Evolutionary conservation across 1,139 yeast genomes (phyloP), one percentile per base, ranked within the genome.

Genomic region (Hyphopichia wangnamkhiaoensis): DNA sequence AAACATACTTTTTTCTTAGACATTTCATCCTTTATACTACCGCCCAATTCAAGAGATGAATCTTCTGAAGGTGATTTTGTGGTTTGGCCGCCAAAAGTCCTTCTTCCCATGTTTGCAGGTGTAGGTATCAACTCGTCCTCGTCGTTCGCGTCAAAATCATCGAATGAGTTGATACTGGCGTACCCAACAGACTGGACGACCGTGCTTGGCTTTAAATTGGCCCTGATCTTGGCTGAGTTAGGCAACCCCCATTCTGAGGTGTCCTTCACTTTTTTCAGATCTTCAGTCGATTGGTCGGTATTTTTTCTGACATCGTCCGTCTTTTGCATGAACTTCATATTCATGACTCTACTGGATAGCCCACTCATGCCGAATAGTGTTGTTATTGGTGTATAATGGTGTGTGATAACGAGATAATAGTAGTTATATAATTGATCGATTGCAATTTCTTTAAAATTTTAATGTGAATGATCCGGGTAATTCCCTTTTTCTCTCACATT

Each of bases 291-390:
- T 35, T 62, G 58, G 33, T 61, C 56, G 32, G 58, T 65, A 38
- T 60, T 63, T 39, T 60, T 64, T 37, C 53, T 41, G 27, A 40
- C 33, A 26, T 45, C 50, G n/a, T 52, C 61, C 3, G 65, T 56
- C 35, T 57, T 62, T 42, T 63, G 67, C 78, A 72, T 72, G 75
- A 72, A 72, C 73, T 84, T 84, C 91, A 84, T 84, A 72, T 80
- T 82, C 76, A 80, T 65, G 51, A 84, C 82, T 50, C 84, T 70
- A 49, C 75, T 73, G n/a, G 89, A 82, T 49, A 82, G 68, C 27
- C 68, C 63, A 47, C 76, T 63, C 67, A 73, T 74, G 26, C 16
- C 29, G 28, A 18, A 9, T 14, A 33, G n/a, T 14, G 27, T 15
- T 26, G 12, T 10, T n/a, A 15, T 26, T 21, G 24, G 10, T 21